A percentile compares a stretch with the other conserved stretches of the same genome.
These are phyloP conservation scores for Xerocomus potaroensis DNA, from an alignment of 768 basidiomycete genomes.

Conservation along the genomic window DNA sequence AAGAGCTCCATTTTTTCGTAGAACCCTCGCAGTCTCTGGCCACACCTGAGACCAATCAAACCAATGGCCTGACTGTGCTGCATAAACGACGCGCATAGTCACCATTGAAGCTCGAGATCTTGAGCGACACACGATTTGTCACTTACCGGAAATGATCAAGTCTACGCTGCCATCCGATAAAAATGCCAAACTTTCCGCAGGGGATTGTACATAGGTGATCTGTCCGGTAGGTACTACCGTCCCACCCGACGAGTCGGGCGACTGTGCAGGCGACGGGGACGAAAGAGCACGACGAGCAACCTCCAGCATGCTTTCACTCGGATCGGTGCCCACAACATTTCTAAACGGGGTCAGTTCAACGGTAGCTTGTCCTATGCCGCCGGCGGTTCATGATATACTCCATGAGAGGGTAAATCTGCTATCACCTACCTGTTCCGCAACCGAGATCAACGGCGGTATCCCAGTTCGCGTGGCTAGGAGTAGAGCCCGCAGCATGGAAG, in stretches of 20 bases:
- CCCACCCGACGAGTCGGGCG: neutral
- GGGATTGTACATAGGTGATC: constrained; percentile 36
- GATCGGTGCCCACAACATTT: constrained; percentile 67
- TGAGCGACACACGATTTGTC: neutral
- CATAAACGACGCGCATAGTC: neutral
- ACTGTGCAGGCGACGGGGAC: neutral
- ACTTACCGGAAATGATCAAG: constrained; percentile 60
- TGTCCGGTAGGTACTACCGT: neutral
- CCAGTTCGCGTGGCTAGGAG: no score
- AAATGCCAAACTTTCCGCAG: constrained; percentile 53
- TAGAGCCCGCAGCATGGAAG: constrained; percentile 41
- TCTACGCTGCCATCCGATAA: constrained; percentile 58
- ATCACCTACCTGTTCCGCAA: constrained; percentile 73
- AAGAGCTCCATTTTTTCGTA: constrained; percentile 57
- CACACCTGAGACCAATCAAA: constrained; percentile 72
- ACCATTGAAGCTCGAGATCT: neutral
- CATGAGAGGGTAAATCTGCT: no score
- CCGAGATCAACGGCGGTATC: constrained; percentile 69
- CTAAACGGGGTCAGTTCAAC: constrained; percentile 52
- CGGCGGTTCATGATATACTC: neutral
- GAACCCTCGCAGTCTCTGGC: constrained; percentile 58
- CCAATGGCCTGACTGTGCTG: constrained; percentile 82
- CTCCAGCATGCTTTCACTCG: constrained; percentile 66
- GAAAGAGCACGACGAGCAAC: constrained; percentile 36
- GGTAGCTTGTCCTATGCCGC: constrained; percentile 62